Evolutionary conservation across 768 basidiomycete genomes (phyloP), one percentile per base, ranked within the genome.

Genomic region (Lentinula boryana): DNA sequence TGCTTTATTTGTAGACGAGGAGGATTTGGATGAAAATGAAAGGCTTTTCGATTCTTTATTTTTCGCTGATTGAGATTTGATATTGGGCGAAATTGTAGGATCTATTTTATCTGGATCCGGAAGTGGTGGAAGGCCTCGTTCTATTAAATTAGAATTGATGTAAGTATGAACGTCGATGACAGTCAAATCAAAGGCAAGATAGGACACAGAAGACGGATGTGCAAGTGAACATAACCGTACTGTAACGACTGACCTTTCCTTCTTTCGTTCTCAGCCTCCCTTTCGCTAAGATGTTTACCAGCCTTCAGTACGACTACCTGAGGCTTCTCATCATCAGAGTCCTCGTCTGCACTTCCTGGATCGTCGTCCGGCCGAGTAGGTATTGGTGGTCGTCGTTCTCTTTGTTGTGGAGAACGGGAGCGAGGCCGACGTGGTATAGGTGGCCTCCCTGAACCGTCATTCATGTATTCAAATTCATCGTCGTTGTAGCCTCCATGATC

Each of bases 221-320:
- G 27, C 27, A 27, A 27, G 27, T 27, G 27, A 27, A 32, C 44
- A 9, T 63, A 35, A 18, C 64, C 49, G 2, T 16, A 56, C 2
- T 2, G 8, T 2, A 56, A 10, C 10, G 3, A 43, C 21, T 23
- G 51, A 84, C 83, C 80, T 74, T 75, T 83, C 54, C 83, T 74
- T 51, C 72, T 76, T 71, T 81, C 83, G 64, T 83, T 79, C 72
- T 84, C 80, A 9, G 72, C 85, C 63, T 89, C 84, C 58, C 76
- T 72, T 54, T 73, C 78, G 2, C 74, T 77, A 52, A 89, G 74
- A 72, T 89, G 87, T 66, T 85, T 87, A 43, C 87, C 87, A 54
- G 84, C 79, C 68, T 81, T 86, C 36, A 60, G 40, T 38, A 60
- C 58, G 7, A 60, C 58, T 2, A 60, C 58, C 27, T 60, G 58